Conservation (phyloP, 2,329 filamentous ascomycete genomes). For the Hirsutella minnesotensis region DNA sequence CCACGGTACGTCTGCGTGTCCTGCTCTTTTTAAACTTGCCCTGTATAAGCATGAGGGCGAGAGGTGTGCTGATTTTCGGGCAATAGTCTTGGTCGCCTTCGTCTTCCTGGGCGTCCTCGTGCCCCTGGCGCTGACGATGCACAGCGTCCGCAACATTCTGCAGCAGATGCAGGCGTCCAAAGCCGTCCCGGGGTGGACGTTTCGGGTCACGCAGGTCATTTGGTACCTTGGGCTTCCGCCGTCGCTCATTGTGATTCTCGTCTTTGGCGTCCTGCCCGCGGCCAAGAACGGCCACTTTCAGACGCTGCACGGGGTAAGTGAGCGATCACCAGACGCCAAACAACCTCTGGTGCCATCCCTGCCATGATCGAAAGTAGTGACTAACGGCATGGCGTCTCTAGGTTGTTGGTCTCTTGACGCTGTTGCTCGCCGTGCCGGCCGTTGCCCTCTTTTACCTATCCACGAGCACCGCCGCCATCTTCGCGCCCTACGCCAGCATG, state of each 20-base stretch:
- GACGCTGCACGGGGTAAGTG: slow-evolving; percentile 16
- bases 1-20: slow-evolving; percentile 2
- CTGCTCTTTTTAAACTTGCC: neutral
- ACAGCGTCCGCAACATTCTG: slow-evolving; percentile 14
- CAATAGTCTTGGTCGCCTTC: slow-evolving; percentile 8
- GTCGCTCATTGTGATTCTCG: slow-evolving; percentile 10
- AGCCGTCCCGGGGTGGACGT: slow-evolving; percentile 10
- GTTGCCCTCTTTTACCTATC: neutral
- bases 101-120: slow-evolving; percentile 13
- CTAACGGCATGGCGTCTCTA: too few relatives aligned
- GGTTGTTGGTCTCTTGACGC: neutral
- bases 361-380: too few relatives aligned
- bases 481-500: too few relatives aligned
- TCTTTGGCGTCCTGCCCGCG: slow-evolving; percentile 14
- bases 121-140: slow-evolving; percentile 16
- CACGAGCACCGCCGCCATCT: neutral
- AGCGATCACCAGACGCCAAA: neutral
- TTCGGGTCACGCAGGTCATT: slow-evolving; percentile 12
- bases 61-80: neutral
- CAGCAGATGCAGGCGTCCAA: slow-evolving; percentile 10
- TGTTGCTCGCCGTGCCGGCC: neutral
- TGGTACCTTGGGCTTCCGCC: slow-evolving; percentile 15
- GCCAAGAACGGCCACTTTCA: slow-evolving; percentile 14
- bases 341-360: neutral
- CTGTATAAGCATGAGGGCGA: neutral